Evolutionary conservation across 805 yeast species (phyloP).

Genomic region (Myxozyma kluyveri): DNA sequence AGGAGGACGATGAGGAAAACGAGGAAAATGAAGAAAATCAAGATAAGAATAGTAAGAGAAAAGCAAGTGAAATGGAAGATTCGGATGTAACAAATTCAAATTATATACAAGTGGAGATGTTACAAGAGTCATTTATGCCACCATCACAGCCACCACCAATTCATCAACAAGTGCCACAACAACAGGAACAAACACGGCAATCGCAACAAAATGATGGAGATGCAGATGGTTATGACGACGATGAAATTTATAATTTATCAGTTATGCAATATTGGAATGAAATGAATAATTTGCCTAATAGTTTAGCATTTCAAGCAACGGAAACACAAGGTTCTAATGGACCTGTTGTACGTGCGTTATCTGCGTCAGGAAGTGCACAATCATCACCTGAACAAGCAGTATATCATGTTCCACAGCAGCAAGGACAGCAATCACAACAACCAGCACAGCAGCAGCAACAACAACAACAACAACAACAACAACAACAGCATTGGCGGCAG

Average conservation of each 20-base stretch:
- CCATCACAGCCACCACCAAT: too few relatives aligned
- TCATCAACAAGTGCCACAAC: too few relatives aligned
- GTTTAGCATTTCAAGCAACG: neutral
- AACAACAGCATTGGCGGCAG: neutral
- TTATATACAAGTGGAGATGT: too few relatives aligned
- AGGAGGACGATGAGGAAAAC: slow-evolving; percentile 8
- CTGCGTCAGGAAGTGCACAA: slow-evolving; percentile 22
- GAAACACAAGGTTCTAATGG: neutral
- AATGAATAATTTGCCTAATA: neutral
- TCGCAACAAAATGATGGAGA: neutral
- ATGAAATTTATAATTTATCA: slow-evolving; percentile 9
- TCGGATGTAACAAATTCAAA: too few relatives aligned
- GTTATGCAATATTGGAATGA: slow-evolving; percentile 23
- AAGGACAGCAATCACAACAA: slow-evolving; percentile 1
- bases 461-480: slow-evolving; percentile 6
- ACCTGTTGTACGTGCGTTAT: slow-evolving; percentile 8
- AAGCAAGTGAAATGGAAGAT: neutral
- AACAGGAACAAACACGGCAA: too few relatives aligned
- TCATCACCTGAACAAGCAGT: slow-evolving; percentile 22
- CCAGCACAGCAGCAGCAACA: neutral
- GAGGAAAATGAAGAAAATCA: neutral
- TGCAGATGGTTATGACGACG: slow-evolving; percentile 16
- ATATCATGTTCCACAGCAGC: slow-evolving; percentile 1
- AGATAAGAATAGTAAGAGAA: neutral
- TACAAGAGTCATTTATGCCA: too few relatives aligned